These are phyloP conservation scores for Entomortierella lignicola DNA, from an alignment of 192 early-diverging fungal species.

Conservation along the genomic window DNA sequence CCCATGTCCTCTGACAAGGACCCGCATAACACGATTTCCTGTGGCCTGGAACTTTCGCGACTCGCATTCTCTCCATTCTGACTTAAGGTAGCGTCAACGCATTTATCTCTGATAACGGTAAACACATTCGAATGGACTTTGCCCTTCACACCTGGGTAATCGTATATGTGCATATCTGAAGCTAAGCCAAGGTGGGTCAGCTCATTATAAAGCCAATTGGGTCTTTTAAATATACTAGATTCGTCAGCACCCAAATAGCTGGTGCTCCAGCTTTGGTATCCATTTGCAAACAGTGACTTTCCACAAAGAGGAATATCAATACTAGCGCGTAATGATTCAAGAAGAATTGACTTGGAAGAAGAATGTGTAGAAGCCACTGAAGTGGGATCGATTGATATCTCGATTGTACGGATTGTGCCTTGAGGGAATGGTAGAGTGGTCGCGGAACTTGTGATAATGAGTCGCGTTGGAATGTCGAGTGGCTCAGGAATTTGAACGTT, in stretches of 20 bases:
- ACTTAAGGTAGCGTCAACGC: slow-evolving; percentile 11
- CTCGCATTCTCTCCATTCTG: background rate
- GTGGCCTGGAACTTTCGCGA: background rate
- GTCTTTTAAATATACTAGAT: slow-evolving; percentile 53
- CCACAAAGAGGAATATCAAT: background rate
- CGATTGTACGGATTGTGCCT: slow-evolving; percentile 21
- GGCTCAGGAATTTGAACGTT: background rate
- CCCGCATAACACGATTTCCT: slow-evolving; percentile 46
- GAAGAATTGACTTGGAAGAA: background rate
- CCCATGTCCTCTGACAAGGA: slow-evolving; percentile 58
- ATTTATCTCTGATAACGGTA: slow-evolving; percentile 58
- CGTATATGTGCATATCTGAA: slow-evolving; percentile 49
- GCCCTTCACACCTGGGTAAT: slow-evolving; percentile 57
- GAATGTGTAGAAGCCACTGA: background rate
- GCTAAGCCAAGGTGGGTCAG: slow-evolving; percentile 15
- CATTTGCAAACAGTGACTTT: slow-evolving; percentile 57
- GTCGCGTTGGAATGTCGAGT: background rate
- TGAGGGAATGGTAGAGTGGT: background rate
- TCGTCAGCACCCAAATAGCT: slow-evolving; percentile 50
- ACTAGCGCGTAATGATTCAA: slow-evolving; percentile 20
- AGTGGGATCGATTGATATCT: slow-evolving; percentile 10
- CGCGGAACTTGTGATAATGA: slow-evolving; percentile 6
- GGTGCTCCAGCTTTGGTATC: slow-evolving; percentile 63
- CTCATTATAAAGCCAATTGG: slow-evolving; percentile 34
- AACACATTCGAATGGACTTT: slow-evolving; percentile 59